Base-by-base conservation (phyloP, 1,284 basidiomycete species). In the Wolfiporia cocos region DNA sequence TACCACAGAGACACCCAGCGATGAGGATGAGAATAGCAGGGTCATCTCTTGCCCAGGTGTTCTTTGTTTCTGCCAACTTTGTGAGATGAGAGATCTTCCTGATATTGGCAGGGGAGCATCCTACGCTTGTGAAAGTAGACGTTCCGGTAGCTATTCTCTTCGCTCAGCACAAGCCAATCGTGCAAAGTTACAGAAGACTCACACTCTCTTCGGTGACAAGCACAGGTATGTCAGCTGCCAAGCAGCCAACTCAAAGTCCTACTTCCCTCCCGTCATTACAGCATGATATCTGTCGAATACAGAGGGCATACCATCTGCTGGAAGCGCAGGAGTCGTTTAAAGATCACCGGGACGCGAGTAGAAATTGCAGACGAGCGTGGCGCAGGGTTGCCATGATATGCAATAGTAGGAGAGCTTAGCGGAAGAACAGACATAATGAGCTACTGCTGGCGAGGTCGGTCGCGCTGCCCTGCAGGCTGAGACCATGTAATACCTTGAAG, bases 21-120 rank as follows among this genome's bases (percentile, higher is more conserved):
- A 95, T 81, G 37, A 96, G 74, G 34, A 95, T 74, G 28, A 95
- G 71, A 54, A 95, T 92, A 11, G 93, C 92, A 15, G 93, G 93
- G 61, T 96, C 92, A 62, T 97, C 93, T 61, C 93, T 73, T 19
- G 92, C 91, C 92, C 93, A 96, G 4, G 88, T 90, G 62, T 97
- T 96, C 73, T 96, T 96, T n/a, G 93, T 97, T 70, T 96, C 91
- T 89, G 57, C 21, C 24, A 11, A n/a, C n/a, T n/a, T n/a, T n/a
- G n/a, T n/a, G n/a, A n/a, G n/a, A n/a, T n/a, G n/a, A n/a, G n/a
- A n/a, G n/a, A n/a, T n/a, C n/a, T n/a, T n/a, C n/a, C n/a, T n/a
- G n/a, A n/a, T n/a, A n/a, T n/a, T n/a, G n/a, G n/a, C n/a, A n/a
- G n/a, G n/a, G n/a, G n/a, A n/a, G 39, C n/a, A 34, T 20, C 60